Evolutionary conservation across 257 asterid species (phyloP).

Genomic region (Coffea eugenioides): DNA sequence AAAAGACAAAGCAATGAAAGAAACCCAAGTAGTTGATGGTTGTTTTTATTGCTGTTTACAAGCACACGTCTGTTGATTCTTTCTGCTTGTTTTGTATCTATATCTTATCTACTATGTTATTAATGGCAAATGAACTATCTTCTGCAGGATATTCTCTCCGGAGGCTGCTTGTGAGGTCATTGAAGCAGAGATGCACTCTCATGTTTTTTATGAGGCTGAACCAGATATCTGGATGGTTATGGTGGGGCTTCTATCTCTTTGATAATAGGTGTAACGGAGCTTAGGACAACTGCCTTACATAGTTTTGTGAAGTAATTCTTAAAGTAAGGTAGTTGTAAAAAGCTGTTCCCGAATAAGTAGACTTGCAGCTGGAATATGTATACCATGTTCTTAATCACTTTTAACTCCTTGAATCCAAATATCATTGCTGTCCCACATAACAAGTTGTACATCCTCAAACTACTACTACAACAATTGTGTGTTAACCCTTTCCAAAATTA

Average conservation of each 20-base stretch:
- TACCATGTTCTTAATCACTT: neutral
- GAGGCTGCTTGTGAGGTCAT: slow-evolving; percentile 91
- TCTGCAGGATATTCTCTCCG: slow-evolving; percentile 88
- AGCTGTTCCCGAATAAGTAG: neutral
- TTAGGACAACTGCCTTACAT: neutral
- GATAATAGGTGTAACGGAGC: neutral
- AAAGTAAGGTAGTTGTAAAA: too few species aligned
- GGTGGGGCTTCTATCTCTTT: slow-evolving; percentile 42
- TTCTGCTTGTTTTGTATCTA: neutral
- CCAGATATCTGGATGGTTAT: slow-evolving; percentile 99
- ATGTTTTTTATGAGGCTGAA: slow-evolving; percentile 91
- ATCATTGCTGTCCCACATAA: neutral
- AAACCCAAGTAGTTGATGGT: neutral
- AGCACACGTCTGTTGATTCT: neutral
- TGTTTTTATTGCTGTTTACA: neutral
- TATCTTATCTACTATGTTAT: neutral
- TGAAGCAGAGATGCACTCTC: slow-evolving; percentile 94
- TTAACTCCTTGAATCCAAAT: neutral
- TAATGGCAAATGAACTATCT: slow-evolving; percentile 17
- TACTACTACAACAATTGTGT: neutral
- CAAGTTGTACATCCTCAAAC: neutral
- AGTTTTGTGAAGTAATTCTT: neutral
- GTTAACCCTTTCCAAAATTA: neutral
- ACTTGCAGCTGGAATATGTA: neutral
- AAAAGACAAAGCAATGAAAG: neutral